These are phyloP conservation scores for Hypoxylon trugodes DNA, from an alignment of 495 filamentous ascomycete genomes.

Conservation along the genomic window DNA sequence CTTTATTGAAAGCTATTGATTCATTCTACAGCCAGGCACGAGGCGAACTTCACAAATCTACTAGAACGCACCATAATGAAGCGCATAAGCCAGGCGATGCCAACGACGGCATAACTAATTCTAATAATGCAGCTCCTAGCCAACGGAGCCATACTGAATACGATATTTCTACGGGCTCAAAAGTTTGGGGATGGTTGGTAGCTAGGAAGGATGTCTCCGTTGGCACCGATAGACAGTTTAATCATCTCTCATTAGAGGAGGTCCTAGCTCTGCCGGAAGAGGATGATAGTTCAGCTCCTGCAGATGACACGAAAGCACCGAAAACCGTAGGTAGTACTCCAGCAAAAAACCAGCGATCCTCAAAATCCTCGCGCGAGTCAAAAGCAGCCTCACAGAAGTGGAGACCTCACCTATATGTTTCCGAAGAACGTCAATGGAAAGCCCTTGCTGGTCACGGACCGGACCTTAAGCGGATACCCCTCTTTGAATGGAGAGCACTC, in stretches of 20 bases:
- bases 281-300: conserved; percentile 11
- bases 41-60: not conserved
- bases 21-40: conserved; percentile 29
- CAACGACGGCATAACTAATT: not conserved
- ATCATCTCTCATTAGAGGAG: conserved; percentile 51
- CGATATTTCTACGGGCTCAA: conserved; percentile 48
- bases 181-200: conserved; percentile 57
- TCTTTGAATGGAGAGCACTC: conserved; percentile 75
- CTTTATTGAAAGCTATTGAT: conserved; percentile 34
- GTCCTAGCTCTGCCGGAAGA: conserved; percentile 54
- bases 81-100: not conserved
- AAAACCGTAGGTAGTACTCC: conserved; percentile 1
- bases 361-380: not conserved
- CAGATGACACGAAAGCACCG: not conserved
- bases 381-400: not conserved
- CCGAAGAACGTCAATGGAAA: conserved; percentile 69
- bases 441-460: conserved; percentile 81
- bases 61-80: not conserved
- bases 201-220: conserved; percentile 53
- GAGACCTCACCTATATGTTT: conserved; percentile 46
- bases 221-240: conserved; percentile 50
- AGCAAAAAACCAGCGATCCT: not conserved
- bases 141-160: not conserved
- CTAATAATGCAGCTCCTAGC: not conserved
- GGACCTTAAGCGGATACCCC: conserved; percentile 72